phyloP scores from a whole-genome alignment of 2,329 filamentous ascomycete genomes.

The Cercospora berteroae region DNA sequence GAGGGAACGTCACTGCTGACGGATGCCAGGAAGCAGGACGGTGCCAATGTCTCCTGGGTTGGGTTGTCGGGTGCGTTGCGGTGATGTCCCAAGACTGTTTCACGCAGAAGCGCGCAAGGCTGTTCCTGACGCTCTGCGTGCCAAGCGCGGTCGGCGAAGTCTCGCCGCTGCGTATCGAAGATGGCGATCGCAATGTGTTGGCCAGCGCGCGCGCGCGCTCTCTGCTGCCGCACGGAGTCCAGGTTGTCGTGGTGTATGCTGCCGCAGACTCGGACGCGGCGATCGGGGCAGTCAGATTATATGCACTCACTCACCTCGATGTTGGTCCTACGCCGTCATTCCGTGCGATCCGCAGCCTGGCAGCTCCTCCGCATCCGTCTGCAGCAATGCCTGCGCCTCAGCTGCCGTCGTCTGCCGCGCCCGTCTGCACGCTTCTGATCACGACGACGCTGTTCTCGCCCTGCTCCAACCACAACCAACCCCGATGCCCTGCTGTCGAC shows the following conservation, averaged over 20 bases:
- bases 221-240: not conserved
- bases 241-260: not conserved
- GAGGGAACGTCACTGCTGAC: not conserved
- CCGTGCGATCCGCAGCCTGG: constrained; percentile 9
- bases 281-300: not conserved
- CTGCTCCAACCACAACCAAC: not conserved
- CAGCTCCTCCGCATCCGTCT: not conserved
- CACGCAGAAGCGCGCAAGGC: not conserved
- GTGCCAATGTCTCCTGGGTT: not conserved
- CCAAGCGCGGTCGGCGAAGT: constrained; percentile 4
- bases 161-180: constrained; percentile 5
- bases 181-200: constrained; percentile 13
- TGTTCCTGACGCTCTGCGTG: not conserved
- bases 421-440: not conserved
- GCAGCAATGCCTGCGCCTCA: not conserved
- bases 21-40: not conserved
- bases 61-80: not conserved
- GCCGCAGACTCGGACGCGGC: not conserved
- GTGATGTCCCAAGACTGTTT: constrained; percentile 14
- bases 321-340: constrained; percentile 1
- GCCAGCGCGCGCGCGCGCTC: not conserved
- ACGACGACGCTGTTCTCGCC: not conserved
- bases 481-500: not conserved
- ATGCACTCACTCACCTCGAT: not conserved
- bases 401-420: not conserved